These are phyloP conservation scores for Ciborinia camelliae DNA, from an alignment of 2,329 filamentous ascomycete species.

Conservation along the genomic window DNA sequence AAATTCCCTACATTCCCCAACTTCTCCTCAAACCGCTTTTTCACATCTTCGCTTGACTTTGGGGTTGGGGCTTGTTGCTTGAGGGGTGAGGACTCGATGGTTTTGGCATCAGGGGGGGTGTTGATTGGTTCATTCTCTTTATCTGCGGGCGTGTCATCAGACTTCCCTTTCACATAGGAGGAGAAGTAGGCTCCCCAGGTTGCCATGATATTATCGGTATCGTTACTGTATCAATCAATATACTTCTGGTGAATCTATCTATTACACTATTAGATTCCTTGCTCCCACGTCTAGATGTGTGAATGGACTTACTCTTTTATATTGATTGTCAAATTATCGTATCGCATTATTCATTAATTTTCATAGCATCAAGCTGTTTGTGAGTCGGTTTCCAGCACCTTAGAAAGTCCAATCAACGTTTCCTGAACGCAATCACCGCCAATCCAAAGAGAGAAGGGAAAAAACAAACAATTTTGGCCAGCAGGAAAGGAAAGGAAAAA, in stretches of 20 bases:
- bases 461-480: not conserved
- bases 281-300: no score
- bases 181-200: slow-evolving; percentile 29
- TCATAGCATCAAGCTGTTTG: not conserved
- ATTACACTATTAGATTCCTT: not conserved
- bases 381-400: slow-evolving; percentile 17
- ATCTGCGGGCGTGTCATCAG: slow-evolving; percentile 5
- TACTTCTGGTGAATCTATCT: not conserved
- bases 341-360: not conserved
- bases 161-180: slow-evolving; percentile 26
- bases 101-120: not conserved
- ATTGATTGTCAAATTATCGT: not conserved
- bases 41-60: not conserved
- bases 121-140: not conserved
- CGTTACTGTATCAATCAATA: not conserved
- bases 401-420: not conserved
- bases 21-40: slow-evolving; percentile 10
- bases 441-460: not conserved
- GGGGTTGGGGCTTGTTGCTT: not conserved
- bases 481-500: no score
- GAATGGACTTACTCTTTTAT: not conserved
- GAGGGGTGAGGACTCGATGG: not conserved
- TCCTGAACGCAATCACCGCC: not conserved
- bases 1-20: slow-evolving; percentile 14
- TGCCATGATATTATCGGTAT: slow-evolving; percentile 19